Evolutionary conservation across 2,329 filamentous ascomycete species (phyloP).

Genomic region (Chrysoporthe puriensis): DNA sequence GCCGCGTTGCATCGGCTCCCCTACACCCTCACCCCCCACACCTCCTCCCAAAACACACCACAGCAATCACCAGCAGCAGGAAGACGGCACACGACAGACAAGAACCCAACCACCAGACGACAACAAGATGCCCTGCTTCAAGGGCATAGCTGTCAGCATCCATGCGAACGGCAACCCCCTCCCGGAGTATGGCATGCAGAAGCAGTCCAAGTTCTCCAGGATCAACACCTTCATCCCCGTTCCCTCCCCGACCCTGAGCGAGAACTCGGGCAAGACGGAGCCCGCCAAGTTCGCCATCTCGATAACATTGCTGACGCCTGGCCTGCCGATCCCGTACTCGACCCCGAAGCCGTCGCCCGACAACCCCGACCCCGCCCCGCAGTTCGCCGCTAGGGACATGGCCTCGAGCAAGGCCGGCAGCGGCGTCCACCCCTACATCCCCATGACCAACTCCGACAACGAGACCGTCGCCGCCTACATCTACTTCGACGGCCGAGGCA

Average conservation of each 20-base stretch:
- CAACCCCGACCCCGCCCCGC: slow-evolving; percentile 80
- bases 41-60: not conserved
- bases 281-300: slow-evolving; percentile 97
- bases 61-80: not conserved
- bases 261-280: slow-evolving; percentile 76
- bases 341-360: slow-evolving; percentile 77
- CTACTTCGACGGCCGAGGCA: slow-evolving; percentile 93
- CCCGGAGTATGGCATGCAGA: slow-evolving; percentile 91
- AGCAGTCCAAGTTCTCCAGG: slow-evolving; percentile 85
- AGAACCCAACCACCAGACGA: not conserved
- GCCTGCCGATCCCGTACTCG: slow-evolving; percentile 89
- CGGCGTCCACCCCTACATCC: slow-evolving; percentile 82
- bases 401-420: slow-evolving; percentile 54
- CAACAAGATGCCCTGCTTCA: slow-evolving; percentile 86
- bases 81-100: slow-evolving; percentile 1
- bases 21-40: not conserved
- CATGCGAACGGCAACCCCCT: slow-evolving; percentile 81
- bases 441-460: slow-evolving; percentile 89
- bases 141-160: slow-evolving; percentile 97
- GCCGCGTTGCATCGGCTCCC: slow-evolving; percentile 9
- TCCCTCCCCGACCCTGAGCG: slow-evolving; percentile 79
- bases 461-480: slow-evolving; percentile 99
- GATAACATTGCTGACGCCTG: slow-evolving; percentile 90
- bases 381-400: slow-evolving; percentile 75
- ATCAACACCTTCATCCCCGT: slow-evolving; percentile 98